Evolutionary conservation across 805 yeast species (phyloP).

Genomic region (Ogataea corticis): DNA sequence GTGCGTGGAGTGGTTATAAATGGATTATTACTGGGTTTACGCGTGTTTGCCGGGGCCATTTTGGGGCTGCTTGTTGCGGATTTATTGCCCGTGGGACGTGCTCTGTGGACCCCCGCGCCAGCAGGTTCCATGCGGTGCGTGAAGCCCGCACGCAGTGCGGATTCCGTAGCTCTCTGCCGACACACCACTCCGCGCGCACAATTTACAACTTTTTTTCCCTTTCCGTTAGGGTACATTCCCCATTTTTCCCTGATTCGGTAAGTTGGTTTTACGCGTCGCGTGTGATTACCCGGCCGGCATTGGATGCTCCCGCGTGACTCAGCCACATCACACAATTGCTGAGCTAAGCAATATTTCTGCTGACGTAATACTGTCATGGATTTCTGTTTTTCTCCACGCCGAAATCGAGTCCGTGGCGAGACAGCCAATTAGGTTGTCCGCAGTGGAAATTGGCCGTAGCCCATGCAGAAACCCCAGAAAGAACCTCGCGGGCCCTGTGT

Average conservation of each 20-base stretch:
- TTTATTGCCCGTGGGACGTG: too few species aligned
- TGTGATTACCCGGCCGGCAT: background rate
- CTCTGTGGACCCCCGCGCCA: too few species aligned
- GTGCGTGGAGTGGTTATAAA: background rate
- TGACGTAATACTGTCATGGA: background rate
- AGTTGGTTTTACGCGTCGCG: constrained; percentile 4
- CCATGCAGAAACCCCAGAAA: too few species aligned
- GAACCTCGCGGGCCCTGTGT: too few species aligned
- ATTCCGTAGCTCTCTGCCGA: too few species aligned
- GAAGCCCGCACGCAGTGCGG: too few species aligned
- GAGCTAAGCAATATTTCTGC: background rate
- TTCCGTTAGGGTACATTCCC: constrained; percentile 5
- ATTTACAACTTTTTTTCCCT: constrained; percentile 1
- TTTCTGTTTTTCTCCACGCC: background rate
- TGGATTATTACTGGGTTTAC: too few species aligned
- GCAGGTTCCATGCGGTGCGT: too few species aligned
- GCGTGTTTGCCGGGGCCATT: too few species aligned
- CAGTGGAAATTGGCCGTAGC: background rate
- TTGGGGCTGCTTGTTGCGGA: too few species aligned
- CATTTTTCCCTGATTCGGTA: background rate
- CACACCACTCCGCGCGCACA: too few species aligned
- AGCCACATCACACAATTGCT: background rate
- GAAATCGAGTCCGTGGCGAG: constrained; percentile 1
- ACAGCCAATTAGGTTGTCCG: constrained; percentile 1
- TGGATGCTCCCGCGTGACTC: background rate